Base-by-base conservation (phyloP, 1,139 yeast genomes). In the Suhomyces bokatorum region DNA sequence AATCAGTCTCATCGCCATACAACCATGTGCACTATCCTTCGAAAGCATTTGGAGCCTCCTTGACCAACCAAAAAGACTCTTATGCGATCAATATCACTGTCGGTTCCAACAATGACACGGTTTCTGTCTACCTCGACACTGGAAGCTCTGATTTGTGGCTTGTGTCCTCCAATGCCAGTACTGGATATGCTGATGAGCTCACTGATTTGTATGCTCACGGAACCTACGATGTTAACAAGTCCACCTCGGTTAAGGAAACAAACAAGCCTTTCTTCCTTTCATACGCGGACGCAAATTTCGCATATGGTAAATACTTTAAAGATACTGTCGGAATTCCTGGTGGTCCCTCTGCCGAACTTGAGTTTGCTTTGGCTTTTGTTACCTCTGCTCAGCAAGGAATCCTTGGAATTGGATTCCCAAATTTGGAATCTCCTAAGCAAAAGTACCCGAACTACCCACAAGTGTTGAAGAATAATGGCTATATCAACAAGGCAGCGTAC, bases 101-200 rank as follows among this genome's bases (percentile, higher is more conserved):
- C 16, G 62, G 63, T 2, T 47, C 57, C 17, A 34, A 52, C 15
- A 44, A 46, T 4, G 49, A 46, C 26, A 24, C 32, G 6, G 44
- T 53, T n/a, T 32, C 29, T 22, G 60, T 57, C 8, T 43, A 49
- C 33, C 37, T 58, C 16, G 63, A 59, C 43, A 59, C 62, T 11
- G 62, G 62, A 11, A 52, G 57, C 28, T 55, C 61, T 13, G 63
- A 59, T 37, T 50, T 58, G 40, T 58, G 62, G 61, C 48, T 58
- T 15, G 27, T 31, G 4, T 17, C 41, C 9, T 13, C 26, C 8
- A 32, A 35, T 14, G 32, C 16, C 6, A 42, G 50, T n/a, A 54
- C 59, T 36, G 64, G 63, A 12, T 34, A 13, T 20, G 24, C 15
- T n/a, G 15, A 12, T n/a, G 42, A 31, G 8, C 10, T 30, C 16